Conservation (phyloP, 495 filamentous ascomycete species). For the Penicillium bialowiezense region DNA sequence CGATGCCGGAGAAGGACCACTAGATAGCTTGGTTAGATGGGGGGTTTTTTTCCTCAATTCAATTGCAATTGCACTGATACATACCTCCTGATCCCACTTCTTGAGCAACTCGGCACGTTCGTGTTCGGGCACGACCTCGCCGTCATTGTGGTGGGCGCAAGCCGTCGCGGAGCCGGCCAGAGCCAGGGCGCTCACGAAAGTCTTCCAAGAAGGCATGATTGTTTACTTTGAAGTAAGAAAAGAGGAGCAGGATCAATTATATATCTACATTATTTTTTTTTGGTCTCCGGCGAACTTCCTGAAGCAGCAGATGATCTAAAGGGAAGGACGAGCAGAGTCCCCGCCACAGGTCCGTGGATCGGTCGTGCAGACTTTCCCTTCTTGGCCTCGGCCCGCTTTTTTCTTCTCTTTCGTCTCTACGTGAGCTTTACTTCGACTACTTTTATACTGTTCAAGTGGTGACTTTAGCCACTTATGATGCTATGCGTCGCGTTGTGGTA, state of each 20-base stretch:
- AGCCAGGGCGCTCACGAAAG: conserved; percentile 34
- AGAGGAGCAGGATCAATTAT: conserved; percentile 16
- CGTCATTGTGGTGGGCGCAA: conserved; percentile 39
- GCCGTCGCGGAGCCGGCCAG: conserved; percentile 33
- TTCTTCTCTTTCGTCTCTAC: conserved; percentile 8
- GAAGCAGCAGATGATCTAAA: conserved; percentile 17
- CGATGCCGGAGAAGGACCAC: conserved; percentile 77
- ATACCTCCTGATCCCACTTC: conserved; percentile 55
- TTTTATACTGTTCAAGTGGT: neutral
- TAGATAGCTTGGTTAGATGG: conserved; percentile 24
- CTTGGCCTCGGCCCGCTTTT: conserved; percentile 22
- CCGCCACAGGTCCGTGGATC: conserved; percentile 14
- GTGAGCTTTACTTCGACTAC: conserved; percentile 9
- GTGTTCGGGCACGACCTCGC: conserved; percentile 38
- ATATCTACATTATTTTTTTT: conserved; percentile 4
- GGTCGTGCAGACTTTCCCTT: conserved; percentile 50
- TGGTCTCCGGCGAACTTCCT: conserved; percentile 19
- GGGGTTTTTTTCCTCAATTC: neutral
- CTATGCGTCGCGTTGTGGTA: conserved; percentile 91
- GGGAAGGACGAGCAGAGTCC: conserved; percentile 26
- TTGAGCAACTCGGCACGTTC: conserved; percentile 45
- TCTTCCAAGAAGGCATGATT: conserved; percentile 25
- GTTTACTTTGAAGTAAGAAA: conserved; percentile 10
- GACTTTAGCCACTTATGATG: conserved; percentile 28
- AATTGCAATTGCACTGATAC: neutral